Evolutionary conservation across 176 grass and related monocot genomes (phyloP).

Genomic region (Lolium rigidum): DNA sequence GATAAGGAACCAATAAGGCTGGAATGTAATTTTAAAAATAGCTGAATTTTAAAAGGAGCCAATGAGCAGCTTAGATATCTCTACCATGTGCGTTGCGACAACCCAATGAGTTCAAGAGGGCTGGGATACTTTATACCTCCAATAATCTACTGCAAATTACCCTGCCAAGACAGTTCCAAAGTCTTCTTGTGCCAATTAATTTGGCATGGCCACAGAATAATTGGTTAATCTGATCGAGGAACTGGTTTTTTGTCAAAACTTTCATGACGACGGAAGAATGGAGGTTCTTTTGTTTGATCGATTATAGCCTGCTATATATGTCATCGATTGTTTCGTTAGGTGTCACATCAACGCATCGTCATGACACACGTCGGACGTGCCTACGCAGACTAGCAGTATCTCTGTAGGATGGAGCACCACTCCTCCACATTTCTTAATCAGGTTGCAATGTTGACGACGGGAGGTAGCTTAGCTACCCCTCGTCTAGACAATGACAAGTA

Average conservation of each 20-base stretch:
- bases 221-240: not conserved
- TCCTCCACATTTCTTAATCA: slow-evolving; percentile 35
- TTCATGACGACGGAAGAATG: not conserved
- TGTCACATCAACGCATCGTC: slow-evolving; percentile 32
- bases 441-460: slow-evolving; percentile 14
- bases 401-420: not conserved
- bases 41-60: not conserved
- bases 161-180: not conserved
- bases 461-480: not conserved
- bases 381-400: slow-evolving; percentile 6
- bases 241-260: not conserved
- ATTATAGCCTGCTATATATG: too few species aligned
- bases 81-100: not conserved
- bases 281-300: not conserved
- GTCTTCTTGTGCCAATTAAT: slow-evolving; percentile 18
- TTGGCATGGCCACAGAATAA: not conserved
- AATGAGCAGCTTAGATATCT: not conserved
- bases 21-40: not conserved
- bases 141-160: not conserved
- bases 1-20: not conserved
- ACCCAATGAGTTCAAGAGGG: not conserved
- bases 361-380: not conserved
- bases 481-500: not conserved
- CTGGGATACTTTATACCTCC: not conserved
- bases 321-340: slow-evolving; percentile 11